Evolutionary conservation across 495 filamentous ascomycete species (phyloP), one percentile per base, ranked within the genome.

Genomic region (Penicillium paradoxum): DNA sequence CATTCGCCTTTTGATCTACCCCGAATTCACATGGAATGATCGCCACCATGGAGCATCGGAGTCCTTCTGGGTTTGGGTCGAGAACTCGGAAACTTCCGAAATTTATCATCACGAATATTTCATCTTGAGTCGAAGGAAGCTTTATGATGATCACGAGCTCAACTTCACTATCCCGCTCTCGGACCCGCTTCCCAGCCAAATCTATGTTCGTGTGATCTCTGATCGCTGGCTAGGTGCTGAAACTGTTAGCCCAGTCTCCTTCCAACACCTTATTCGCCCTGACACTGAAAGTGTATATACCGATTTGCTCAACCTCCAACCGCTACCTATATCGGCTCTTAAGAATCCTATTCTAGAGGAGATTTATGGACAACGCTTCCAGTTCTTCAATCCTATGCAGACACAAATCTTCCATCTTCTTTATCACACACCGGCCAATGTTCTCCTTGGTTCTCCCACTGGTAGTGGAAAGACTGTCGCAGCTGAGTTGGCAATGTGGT

Each of bases 21-120:
- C 95, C 0, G 91, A 97, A 21, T 99, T 97, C 67, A 79, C 74
- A 11, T 99, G 93, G 93, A 96, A 96, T 55, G 95, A 99, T 56
- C 84, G 84, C n/a, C 80, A 96, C 44, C 89, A 99, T 67, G 95
- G 95, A 2, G 86, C 82, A 4, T 96, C 92, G 2, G 93, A 99
- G 63, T 91, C 90, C 17, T 99, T 93, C 70, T 97, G 91, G 83
- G 85, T 97, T 43, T 97, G 95, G 95, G 92, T 97, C 14, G 93
- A 99, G 70, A 95, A 97, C 63, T 97, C 92, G 0, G 95, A 97
- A 59, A 96, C 91, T 0, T 92, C 89, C 1, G 91, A 97, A 65
- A 97, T 99, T 33, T 99, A 95, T 58, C 93, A 99, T 61, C 90
- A 96, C 51, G 93, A 99, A 67, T 96, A 87, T 67, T 97, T 97